Conservation (phyloP, 2,329 filamentous ascomycete genomes). For the Alternaria arborescens region DNA sequence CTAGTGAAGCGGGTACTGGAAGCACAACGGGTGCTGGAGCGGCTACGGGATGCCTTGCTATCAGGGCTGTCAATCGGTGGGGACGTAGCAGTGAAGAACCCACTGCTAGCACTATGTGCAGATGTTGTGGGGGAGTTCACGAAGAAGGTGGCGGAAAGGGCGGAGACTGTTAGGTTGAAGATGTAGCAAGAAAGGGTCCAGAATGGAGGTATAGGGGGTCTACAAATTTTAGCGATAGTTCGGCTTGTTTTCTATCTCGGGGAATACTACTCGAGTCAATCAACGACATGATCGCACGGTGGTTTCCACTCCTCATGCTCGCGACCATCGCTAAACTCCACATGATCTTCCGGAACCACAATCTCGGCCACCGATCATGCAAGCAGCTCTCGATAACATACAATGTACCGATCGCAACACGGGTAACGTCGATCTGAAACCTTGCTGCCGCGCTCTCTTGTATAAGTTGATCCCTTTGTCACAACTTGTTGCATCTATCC, state of each 20-base stretch:
- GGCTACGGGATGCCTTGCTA: constrained; percentile 1
- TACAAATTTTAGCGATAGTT: background rate
- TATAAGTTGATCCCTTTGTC: background rate
- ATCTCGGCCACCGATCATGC: constrained; percentile 1
- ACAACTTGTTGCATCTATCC: background rate
- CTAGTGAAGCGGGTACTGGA: constrained; percentile 13
- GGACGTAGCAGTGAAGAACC: constrained; percentile 4
- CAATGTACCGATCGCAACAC: constrained; percentile 1
- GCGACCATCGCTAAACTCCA: constrained; percentile 2
- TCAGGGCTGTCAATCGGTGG: constrained; percentile 1
- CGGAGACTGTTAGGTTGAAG: constrained; percentile 9
- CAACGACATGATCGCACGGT: background rate
- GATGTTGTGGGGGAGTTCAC: constrained; percentile 8
- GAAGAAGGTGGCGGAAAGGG: constrained; percentile 6
- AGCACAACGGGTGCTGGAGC: constrained; percentile 10
- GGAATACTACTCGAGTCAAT: background rate
- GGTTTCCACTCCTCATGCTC: background rate
- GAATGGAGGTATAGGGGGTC: background rate
- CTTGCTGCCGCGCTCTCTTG: background rate
- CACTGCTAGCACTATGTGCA: constrained; percentile 5
- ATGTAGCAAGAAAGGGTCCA: constrained; percentile 2
- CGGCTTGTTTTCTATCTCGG: constrained; percentile 8
- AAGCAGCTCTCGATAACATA: background rate
- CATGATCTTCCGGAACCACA: constrained; percentile 7
- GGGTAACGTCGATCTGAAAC: background rate